Base-by-base conservation (phyloP, 2,329 filamentous ascomycete genomes). In the Aspergillus sp. region DNA sequence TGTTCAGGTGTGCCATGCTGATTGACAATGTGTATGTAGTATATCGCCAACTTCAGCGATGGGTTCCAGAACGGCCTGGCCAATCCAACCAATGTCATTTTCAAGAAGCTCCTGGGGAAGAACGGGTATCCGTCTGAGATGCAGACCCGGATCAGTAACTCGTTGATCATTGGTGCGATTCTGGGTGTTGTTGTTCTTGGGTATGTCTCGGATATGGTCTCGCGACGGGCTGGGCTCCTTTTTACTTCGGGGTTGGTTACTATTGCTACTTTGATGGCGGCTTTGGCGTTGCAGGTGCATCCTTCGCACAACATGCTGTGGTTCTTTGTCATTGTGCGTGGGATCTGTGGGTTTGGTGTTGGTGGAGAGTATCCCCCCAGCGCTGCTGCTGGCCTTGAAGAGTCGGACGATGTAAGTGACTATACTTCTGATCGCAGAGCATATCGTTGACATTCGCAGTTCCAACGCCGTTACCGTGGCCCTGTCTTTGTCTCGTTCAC, bases 341-440 rank as follows among this genome's bases (percentile, higher is more conserved):
- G 73, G 0, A 72, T 75, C 27, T 67, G 70, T 27, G 74, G 74
- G 0, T 73, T 75, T 12, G 74, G 73, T 4, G 72, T 75, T 3
- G 73, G 73, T 0, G 73, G 73, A 3, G 73, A 76, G 62, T 75
- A 75, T 56, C 73, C 73, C 27, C 68, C 71, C 1, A 71, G 71
- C n/a, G 73, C 73, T 3, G 71, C 72, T 2, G 73, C 73, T 2
- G 73, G 71, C 0, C 61, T 75, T 6, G 73, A 75, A 54, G 71
- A 73, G 35, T 71, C 69, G 2, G 67, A 75, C 40, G 66, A 71
- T 47, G 68, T 70, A 41, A 58, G 66, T 6, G 9, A 31, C 17
- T 27, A 6, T 21, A 4, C 21, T 8, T 17, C 12, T 8, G 19
- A 35, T 23, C 17, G 6, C 7, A 19, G 3, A 41, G 37, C 12